Evolutionary conservation across 148 eudicot genomes (phyloP), one percentile per base, ranked within the genome.

Genomic region (Amaranthus hypochondriacus): DNA sequence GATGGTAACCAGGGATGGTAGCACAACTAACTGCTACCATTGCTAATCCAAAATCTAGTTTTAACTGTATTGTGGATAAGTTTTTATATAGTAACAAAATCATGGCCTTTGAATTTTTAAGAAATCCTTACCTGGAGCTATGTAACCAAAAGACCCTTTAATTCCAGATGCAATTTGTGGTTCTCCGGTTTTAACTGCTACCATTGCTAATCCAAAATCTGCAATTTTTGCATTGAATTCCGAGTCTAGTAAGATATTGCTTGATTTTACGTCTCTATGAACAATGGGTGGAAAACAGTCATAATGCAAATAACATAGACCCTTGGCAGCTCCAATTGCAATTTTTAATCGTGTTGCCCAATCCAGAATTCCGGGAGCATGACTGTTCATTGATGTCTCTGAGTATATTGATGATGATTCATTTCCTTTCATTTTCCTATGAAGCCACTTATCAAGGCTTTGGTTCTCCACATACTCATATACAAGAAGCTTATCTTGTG

Each of bases 381-480:
- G 47, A 60, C 76, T 60, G 13, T 14, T 57, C 46, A 3, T 43
- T 9, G 70, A 66, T 11, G 77, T 39, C 70, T 72, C 46, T 69
- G 67, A 57, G 2, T 18, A 6, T 7, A 7, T 48, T n/a, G 75
- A 53, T 78, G 82, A 53, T 81, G 85, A 80, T 81, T 85, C 84
- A 84, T 80, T 69, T 84, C 75, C 76, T 89, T 56, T 77, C 75
- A 56, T 79, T 83, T 53, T 81, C 86, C 11, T 72, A 71, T 84
- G 94, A 47, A 89, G 76, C 91, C 91, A 89, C 67, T 81, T 75
- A 70, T 89, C 91, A 0, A 89, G 83, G 74, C 93, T 89, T 50
- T 77, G 83, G 47, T 91, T 89, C 78, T 82, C 87, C 87, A 91
- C 81, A 62, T 89, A 87, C 83, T 91, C 91, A n/a, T 91, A 91